Conservation (phyloP, 345 rosid species). For the Brassica juncea region DNA sequence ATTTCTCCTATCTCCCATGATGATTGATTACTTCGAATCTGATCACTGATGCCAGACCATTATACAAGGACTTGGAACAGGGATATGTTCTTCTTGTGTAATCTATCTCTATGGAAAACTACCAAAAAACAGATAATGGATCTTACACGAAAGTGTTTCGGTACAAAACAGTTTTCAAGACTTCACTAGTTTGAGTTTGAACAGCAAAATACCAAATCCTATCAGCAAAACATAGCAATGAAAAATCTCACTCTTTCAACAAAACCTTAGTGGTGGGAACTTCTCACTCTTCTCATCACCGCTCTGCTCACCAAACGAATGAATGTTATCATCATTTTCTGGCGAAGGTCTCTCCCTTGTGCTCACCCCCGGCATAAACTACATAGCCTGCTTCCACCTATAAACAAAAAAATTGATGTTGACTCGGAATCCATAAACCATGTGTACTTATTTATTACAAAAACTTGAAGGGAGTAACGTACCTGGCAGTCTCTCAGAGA, state of each 20-base stretch:
- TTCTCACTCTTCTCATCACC: constrained; percentile 7
- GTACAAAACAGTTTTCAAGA: not conserved
- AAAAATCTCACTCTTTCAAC: constrained; percentile 13
- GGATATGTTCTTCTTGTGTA: not conserved
- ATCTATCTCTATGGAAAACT: not conserved
- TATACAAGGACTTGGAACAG: not conserved
- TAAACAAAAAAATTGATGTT: not conserved
- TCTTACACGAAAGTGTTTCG: not conserved
- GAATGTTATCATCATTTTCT: constrained; percentile 42
- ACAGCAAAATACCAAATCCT: not conserved
- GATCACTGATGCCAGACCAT: no score
- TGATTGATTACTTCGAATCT: no score
- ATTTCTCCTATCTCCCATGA: not conserved
- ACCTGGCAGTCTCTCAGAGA: constrained; percentile 89
- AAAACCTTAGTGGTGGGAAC: constrained; percentile 18
- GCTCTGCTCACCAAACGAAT: constrained; percentile 14
- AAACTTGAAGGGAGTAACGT: constrained; percentile 17
- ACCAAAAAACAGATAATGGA: not conserved
- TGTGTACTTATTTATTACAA: not conserved
- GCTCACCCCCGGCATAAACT: constrained; percentile 66
- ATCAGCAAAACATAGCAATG: constrained; percentile 14
- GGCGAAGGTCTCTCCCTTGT: constrained; percentile 83
- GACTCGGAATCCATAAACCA: not conserved
- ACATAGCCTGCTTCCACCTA: constrained; percentile 89
- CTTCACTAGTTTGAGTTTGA: not conserved